A percentile compares a stretch with the other conserved stretches of the same genome.
These are phyloP conservation scores for Ceratocystis destructans DNA, from an alignment of 2,329 filamentous ascomycete genomes.

Conservation along the genomic window DNA sequence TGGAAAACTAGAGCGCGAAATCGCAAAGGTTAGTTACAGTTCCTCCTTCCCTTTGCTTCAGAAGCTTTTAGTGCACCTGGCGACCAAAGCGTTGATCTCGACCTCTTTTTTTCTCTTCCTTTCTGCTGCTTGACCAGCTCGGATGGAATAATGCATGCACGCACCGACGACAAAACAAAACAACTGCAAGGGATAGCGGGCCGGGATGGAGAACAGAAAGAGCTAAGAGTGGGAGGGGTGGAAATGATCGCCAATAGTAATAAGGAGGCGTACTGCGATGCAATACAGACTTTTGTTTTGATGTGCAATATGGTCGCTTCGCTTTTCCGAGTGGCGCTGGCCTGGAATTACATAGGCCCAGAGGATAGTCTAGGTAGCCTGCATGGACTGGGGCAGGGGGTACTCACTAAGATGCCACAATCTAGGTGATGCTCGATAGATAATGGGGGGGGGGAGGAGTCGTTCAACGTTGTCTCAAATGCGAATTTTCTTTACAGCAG, in stretches of 20 bases:
- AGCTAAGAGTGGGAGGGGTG: background rate
- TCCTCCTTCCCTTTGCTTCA: background rate
- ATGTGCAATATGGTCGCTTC: background rate
- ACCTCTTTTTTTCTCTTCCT: background rate
- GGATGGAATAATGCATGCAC: constrained; percentile 1
- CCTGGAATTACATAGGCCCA: constrained; percentile 3
- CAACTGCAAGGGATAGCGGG: background rate
- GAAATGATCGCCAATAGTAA: background rate
- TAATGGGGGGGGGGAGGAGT: background rate
- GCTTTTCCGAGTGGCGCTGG: constrained; percentile 3
- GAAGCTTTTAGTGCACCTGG: background rate
- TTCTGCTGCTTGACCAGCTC: background rate
- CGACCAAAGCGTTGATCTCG: background rate
- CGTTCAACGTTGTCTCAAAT: background rate
- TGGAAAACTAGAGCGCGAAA: constrained; percentile 1
- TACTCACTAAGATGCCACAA: constrained; percentile 1
- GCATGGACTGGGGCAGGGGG: background rate
- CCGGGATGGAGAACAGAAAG: background rate
- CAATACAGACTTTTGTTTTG: constrained; percentile 5
- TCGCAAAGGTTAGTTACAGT: background rate
- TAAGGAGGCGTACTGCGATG: background rate
- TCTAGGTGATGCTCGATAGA: background rate
- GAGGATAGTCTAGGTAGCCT: background rate
- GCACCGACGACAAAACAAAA: background rate
- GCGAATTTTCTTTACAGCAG: background rate